Percentiles rank a stretch among this genome's conserved stretches.
Conservation (phyloP, 169 alveolate species). For the Eimeria sp. region DNA sequence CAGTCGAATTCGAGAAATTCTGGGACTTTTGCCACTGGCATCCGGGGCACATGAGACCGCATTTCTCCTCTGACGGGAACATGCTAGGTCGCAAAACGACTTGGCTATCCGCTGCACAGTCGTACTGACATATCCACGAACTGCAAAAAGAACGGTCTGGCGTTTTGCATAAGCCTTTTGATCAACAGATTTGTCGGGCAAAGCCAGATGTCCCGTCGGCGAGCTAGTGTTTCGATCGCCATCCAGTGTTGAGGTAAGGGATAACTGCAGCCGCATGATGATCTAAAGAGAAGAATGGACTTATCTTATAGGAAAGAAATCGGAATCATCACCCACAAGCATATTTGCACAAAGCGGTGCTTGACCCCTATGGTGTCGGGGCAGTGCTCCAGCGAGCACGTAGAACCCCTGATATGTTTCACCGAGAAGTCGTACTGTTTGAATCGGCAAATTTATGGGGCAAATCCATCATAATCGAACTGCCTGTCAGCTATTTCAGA, state of each 20-base stretch:
- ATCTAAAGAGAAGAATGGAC: background rate
- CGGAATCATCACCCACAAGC: background rate
- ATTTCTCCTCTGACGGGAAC: background rate
- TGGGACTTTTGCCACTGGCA: background rate
- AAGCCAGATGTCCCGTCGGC: background rate
- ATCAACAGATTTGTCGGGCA: background rate
- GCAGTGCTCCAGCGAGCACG: background rate
- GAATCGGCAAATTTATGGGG: background rate
- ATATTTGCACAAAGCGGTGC: background rate
- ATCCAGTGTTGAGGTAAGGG: background rate
- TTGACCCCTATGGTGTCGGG: background rate
- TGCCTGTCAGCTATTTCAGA: background rate
- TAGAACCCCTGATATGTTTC: background rate
- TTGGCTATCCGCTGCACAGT: background rate
- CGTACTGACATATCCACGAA: background rate
- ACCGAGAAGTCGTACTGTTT: background rate
- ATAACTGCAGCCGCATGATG: background rate
- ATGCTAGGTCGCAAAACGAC: background rate
- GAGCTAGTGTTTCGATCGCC: background rate
- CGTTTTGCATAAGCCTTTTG: background rate
- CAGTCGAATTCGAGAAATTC: background rate
- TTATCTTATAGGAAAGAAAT: background rate
- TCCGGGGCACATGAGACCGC: background rate
- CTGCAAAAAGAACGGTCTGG: background rate
- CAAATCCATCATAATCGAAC: background rate